Evolutionary conservation across 78 protist genomes (phyloP), one percentile per base, ranked within the genome.

Genomic region (Dictyostelium intermedium): DNA sequence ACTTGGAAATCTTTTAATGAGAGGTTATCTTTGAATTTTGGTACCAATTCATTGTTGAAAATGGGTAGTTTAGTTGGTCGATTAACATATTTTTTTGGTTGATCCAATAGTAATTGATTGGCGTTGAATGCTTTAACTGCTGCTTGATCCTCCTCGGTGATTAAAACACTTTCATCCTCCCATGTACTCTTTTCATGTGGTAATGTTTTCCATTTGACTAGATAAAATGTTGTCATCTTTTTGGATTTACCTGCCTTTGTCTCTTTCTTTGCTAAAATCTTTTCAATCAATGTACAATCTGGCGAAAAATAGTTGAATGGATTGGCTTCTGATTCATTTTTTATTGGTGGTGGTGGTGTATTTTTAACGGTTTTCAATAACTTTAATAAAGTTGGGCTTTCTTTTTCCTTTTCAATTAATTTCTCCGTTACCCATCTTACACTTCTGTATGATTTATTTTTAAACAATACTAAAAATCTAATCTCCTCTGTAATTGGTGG

Each of bases 1-100:
- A 97, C 85, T 83, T 98, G 99, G 93, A 98, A 98, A 7, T 60
- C 76, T 43, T 97, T 91, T 30, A 98, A 66, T 35, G 41, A 6
- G 45, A 96, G 60, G 18, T 61, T 81, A 5, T 30, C 66, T 18
- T 84, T 25, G 93, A 95, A 97, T 30, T 66, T 69, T 8, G 93
- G 92, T 9, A 83, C 77, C 30, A 83, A 83, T 8, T 32, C 37
- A 0, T 23, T 35, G 25, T 87, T 85, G 56, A 79, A 50, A 34
- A 50, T 34, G n/a, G 94, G 94, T 14, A 81, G 2, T 66, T 83
- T 86, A 8, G 73, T 30, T 4, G 87, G 91, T 7, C 83, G 87
- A 27, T 72, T 18, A 2, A 79, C 93, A 34, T 37, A 20, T 39
- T 82, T 92, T 47, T 70, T 84, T 11, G 82, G 27, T 20, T 86